Conservation (phyloP, 305 asterid genomes). For the Coffea humblotiana region DNA sequence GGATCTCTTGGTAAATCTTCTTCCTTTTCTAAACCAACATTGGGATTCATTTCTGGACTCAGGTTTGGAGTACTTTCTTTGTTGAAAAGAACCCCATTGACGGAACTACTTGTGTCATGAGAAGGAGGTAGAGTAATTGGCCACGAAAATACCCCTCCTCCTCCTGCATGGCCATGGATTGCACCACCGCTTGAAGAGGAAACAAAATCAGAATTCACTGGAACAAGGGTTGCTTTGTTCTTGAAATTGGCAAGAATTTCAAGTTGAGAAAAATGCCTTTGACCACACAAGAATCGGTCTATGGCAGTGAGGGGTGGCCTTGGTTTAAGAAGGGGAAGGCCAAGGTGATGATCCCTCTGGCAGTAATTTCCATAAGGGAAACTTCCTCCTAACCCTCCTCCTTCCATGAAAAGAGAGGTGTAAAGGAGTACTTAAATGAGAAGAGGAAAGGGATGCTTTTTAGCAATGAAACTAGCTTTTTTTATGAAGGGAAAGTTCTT, state of each 20-base stretch:
- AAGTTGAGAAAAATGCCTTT: conserved; percentile 22
- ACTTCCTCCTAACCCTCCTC: conserved; percentile 28
- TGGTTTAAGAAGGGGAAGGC: conserved; percentile 30
- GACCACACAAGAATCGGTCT: conserved; percentile 37
- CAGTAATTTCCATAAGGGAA: conserved; percentile 24
- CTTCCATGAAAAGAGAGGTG: conserved; percentile 42
- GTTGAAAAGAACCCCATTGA: conserved; percentile 7
- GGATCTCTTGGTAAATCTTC: conserved; percentile 4
- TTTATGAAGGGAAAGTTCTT: conserved; percentile 17
- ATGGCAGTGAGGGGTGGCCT: conserved; percentile 36
- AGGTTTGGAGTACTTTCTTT: conserved; percentile 10
- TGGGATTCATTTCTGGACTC: background rate
- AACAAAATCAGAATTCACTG: conserved; percentile 14
- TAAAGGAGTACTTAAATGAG: background rate
- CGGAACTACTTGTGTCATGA: conserved; percentile 11
- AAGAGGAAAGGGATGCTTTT: conserved; percentile 13
- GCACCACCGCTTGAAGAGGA: conserved; percentile 11
- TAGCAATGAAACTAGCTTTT: conserved; percentile 31
- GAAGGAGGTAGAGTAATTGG: background rate
- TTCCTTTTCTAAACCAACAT: conserved; percentile 2
- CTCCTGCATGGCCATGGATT: conserved; percentile 19
- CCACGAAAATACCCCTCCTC: conserved; percentile 19
- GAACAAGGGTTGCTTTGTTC: conserved; percentile 6
- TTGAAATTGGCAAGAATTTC: background rate
- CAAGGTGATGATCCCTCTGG: conserved; percentile 8